phyloP scores from a whole-genome alignment of 2,329 filamentous ascomycete species.

The Cryphonectria nitschkei region DNA sequence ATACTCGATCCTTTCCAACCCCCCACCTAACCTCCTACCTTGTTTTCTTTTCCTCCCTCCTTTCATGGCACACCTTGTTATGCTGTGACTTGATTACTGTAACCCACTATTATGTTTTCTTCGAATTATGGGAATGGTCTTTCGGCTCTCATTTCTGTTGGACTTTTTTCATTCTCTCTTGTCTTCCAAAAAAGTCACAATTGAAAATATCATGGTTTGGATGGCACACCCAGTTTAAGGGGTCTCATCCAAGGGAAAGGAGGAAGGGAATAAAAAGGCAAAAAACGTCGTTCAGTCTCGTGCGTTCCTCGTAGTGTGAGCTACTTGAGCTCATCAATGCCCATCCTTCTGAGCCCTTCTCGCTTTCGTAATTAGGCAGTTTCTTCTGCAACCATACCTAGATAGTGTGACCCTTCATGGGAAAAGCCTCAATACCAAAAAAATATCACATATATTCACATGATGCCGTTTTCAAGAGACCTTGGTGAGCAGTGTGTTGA shows the following conservation, averaged over 20 bases:
- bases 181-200: not conserved
- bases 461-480: not conserved
- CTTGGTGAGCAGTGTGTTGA: not conserved
- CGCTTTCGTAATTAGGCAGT: not conserved
- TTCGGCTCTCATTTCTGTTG: not conserved
- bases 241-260: not conserved
- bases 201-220: not conserved
- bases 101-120: not conserved
- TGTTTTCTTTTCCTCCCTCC: not conserved
- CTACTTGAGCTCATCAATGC: not conserved
- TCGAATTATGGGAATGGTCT: not conserved
- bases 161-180: not conserved
- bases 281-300: not conserved
- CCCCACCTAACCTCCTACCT: not conserved
- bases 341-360: not conserved
- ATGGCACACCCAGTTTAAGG: not conserved
- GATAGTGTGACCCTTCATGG: not conserved
- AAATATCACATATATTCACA: not conserved
- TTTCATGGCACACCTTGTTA: not conserved
- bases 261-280: not conserved
- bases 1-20: not conserved
- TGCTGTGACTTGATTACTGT: conserved; percentile 4
- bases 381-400: not conserved
- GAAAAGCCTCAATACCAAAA: not conserved
- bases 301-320: not conserved